Percentiles rank a stretch among this genome's conserved stretches.
Conservation (phyloP, 345 rosid genomes). For the Camelina neglecta region DNA sequence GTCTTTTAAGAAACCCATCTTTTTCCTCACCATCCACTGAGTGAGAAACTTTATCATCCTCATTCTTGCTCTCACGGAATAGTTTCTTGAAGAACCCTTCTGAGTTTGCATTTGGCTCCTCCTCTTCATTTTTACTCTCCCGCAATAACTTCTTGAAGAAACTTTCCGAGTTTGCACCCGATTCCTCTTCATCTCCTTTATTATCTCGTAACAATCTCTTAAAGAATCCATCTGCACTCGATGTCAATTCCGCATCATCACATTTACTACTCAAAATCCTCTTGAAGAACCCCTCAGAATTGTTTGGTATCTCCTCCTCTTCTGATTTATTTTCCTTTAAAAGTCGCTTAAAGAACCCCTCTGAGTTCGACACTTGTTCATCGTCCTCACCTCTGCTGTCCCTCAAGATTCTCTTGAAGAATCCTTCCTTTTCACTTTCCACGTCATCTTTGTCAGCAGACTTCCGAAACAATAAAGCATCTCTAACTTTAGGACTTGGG, state of each 20-base stretch:
- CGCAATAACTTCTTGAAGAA: constrained; percentile 68
- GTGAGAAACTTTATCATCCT: constrained; percentile 61
- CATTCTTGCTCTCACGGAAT: constrained; percentile 77
- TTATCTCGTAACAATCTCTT: constrained; percentile 71
- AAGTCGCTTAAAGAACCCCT: constrained; percentile 78
- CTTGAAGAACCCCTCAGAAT: constrained; percentile 75
- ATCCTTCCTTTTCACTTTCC: constrained; percentile 88
- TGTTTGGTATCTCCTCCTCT: constrained; percentile 61
- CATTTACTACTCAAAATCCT: constrained; percentile 61
- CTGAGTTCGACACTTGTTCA: constrained; percentile 66
- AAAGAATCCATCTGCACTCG: constrained; percentile 72
- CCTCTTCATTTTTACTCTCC: constrained; percentile 68
- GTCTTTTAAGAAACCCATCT: constrained; percentile 84
- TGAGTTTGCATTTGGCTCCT: constrained; percentile 57
- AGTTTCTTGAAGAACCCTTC: constrained; percentile 86
- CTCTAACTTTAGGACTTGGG: constrained; percentile 91
- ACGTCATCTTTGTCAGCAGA: constrained; percentile 85
- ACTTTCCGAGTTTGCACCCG: constrained; percentile 54
- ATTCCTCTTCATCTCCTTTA: constrained; percentile 70
- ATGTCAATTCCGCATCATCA: constrained; percentile 62
- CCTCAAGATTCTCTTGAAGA: constrained; percentile 87
- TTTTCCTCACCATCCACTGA: constrained; percentile 78
- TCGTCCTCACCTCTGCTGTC: constrained; percentile 80
- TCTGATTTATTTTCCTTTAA: constrained; percentile 69
- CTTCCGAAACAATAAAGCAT: constrained; percentile 91